Conservation (phyloP, 2,329 filamentous ascomycete genomes). For the Ophiostoma perfectum region DNA sequence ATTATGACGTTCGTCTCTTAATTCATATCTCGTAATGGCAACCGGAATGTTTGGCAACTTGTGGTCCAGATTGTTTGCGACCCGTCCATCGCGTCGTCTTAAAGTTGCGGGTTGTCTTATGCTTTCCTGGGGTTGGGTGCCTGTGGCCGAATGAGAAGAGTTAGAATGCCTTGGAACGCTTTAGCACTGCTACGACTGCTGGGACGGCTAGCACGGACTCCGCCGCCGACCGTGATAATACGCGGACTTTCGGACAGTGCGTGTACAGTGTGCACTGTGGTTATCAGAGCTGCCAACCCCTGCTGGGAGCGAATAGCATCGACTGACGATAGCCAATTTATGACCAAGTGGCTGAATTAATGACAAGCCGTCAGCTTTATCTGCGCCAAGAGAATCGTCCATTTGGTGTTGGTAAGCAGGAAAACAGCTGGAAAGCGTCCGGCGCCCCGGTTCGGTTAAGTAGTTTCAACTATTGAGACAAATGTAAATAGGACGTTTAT, state of each 20-base stretch:
- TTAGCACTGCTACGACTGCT: background rate
- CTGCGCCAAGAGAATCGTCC: background rate
- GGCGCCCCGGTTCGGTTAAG: too few relatives aligned
- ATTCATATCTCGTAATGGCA: slow-evolving; percentile 7
- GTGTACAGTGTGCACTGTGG: slow-evolving; percentile 1
- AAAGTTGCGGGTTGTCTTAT: background rate
- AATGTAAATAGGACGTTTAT: too few relatives aligned
- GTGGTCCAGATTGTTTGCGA: background rate
- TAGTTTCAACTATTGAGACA: too few relatives aligned
- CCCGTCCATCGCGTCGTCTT: slow-evolving; percentile 3
- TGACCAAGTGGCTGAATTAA: background rate
- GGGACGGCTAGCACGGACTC: slow-evolving; percentile 13
- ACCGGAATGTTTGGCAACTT: slow-evolving; percentile 1
- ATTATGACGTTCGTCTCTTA: background rate
- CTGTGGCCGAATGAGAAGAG: slow-evolving; percentile 5
- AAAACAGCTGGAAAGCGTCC: too few relatives aligned
- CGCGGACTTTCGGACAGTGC: slow-evolving; percentile 12
- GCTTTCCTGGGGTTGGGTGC: background rate
- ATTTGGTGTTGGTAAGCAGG: too few relatives aligned
- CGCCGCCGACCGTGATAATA: slow-evolving; percentile 14
- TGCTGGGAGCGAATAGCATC: background rate
- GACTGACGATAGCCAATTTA: background rate
- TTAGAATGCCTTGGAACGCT: background rate
- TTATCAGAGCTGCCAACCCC: slow-evolving; percentile 5
- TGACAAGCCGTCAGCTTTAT: background rate